These are phyloP conservation scores for Cystobasidium onofrii DNA, from an alignment of 768 basidiomycete species.

Conservation along the genomic window DNA sequence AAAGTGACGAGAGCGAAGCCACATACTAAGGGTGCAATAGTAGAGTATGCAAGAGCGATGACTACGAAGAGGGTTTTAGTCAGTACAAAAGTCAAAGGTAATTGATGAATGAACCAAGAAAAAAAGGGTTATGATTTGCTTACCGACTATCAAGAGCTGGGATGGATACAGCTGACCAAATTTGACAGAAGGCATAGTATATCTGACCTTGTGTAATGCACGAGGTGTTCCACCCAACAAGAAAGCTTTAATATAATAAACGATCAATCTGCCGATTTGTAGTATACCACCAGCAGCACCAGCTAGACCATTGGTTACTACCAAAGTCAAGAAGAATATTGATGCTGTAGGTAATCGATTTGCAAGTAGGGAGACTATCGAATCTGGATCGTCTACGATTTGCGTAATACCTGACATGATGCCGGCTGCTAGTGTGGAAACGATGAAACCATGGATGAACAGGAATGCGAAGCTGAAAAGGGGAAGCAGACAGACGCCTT, in stretches of 20 bases:
- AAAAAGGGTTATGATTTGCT: no score
- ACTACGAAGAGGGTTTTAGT: conserved; percentile 42
- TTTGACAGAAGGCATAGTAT: conserved; percentile 56
- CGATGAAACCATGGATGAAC: conserved; percentile 81
- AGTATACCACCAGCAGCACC: conserved; percentile 58
- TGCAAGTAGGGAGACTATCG: conserved; percentile 66
- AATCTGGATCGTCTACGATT: conserved; percentile 57
- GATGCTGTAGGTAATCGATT: conserved; percentile 71
- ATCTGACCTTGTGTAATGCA: conserved; percentile 77
- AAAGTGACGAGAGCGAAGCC: conserved; percentile 4
- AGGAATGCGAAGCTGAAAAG: conserved; percentile 63
- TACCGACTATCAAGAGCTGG: conserved; percentile 57
- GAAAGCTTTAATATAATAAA: conserved; percentile 86
- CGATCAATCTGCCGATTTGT: conserved; percentile 57
- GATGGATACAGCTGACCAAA: conserved; percentile 68
- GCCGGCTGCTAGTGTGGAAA: conserved; percentile 57
- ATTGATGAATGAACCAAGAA: no score
- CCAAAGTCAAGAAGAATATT: conserved; percentile 83
- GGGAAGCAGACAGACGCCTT: no score
- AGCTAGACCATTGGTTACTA: conserved; percentile 47
- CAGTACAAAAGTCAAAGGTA: conserved; percentile 68
- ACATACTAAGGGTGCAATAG: conserved; percentile 35
- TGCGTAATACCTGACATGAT: conserved; percentile 61
- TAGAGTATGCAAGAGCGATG: conserved; percentile 59
- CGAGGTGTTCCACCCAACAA: conserved; percentile 82